Base-by-base conservation (phyloP, 2,329 filamentous ascomycete species). In the Exophiala oligosperma region DNA sequence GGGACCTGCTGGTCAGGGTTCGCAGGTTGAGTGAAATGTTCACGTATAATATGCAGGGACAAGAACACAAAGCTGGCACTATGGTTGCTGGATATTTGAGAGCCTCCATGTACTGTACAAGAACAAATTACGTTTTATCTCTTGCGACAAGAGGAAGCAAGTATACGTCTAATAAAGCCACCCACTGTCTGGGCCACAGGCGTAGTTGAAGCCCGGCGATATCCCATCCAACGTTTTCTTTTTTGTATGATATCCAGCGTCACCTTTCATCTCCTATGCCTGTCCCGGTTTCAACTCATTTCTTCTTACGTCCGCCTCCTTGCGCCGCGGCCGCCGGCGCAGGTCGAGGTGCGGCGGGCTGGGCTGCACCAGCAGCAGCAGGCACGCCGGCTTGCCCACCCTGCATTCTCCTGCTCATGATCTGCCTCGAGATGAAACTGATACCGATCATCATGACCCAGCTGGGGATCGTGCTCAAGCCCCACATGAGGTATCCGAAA, bases 371-470 rank as follows among this genome's bases (percentile, higher is more conserved):
- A 28, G 52, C 48, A 38, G 40, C 40, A 38, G 40, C 40, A 50
- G 40, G 26, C 1, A 43, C 52, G 7, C 49, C 44, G 4, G 50
- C 57, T 14, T 29, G 21, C 11, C 43, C 43, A 17, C 48, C 53
- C 3, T 35, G 37, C 56, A 64, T 60, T 38, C 63, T 46, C 28
- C 56, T 57, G 41, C 55, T 60, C 84, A 87, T 86, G 69, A 87
- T 75, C 11, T 78, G 80, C 66, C 84, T 75, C 73, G 81, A 85
- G 66, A 84, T 68, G 71, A 87, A 82, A 54, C 79, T 84, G 71
- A 88, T 81, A 43, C 77, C 71, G 63, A 88, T 80, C 85, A 88
- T 87, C 62, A 86, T 81, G 57, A 81, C 67, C 85, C 85, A 88
- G 66, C 80, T 85, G 2, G 85, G 85, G 64, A 87, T 77, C 71